These are phyloP conservation scores for Colletotrichum sp. DNA, from an alignment of 2,329 filamentous ascomycete species.

Conservation along the genomic window DNA sequence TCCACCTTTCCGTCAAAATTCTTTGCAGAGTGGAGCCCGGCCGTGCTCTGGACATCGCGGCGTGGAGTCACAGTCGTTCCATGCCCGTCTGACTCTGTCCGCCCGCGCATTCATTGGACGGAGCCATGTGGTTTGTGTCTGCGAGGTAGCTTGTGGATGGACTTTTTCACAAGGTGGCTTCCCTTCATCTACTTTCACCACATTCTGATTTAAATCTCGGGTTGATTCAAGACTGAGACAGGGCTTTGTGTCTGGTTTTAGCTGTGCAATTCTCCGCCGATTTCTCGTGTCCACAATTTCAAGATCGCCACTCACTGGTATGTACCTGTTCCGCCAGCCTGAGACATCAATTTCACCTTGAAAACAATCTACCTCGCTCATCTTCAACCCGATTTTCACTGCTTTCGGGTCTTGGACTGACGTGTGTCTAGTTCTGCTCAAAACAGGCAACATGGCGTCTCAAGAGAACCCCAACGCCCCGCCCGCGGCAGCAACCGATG, in stretches of 20 bases:
- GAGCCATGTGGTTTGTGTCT: slow-evolving; percentile 2
- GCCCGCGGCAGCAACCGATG: slow-evolving; percentile 73
- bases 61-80: slow-evolving; percentile 9
- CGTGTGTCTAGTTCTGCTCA: neutral
- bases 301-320: slow-evolving; percentile 13
- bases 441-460: slow-evolving; percentile 31
- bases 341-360: slow-evolving; percentile 6
- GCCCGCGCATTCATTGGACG: neutral
- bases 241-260: slow-evolving; percentile 10
- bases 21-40: slow-evolving; percentile 17
- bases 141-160: neutral
- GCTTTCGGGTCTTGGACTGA: neutral
- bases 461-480: slow-evolving; percentile 40
- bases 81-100: neutral
- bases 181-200: neutral
- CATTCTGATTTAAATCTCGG: neutral
- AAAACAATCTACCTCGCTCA: neutral
- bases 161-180: neutral
- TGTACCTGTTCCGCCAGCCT: neutral
- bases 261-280: neutral
- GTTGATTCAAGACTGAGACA: neutral
- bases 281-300: slow-evolving; percentile 8
- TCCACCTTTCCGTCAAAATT: slow-evolving; percentile 21
- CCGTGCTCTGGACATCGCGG: neutral
- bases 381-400: neutral